phyloP scores from a whole-genome alignment of 2,329 filamentous ascomycete genomes.

The Tolypocladium sp. region DNA sequence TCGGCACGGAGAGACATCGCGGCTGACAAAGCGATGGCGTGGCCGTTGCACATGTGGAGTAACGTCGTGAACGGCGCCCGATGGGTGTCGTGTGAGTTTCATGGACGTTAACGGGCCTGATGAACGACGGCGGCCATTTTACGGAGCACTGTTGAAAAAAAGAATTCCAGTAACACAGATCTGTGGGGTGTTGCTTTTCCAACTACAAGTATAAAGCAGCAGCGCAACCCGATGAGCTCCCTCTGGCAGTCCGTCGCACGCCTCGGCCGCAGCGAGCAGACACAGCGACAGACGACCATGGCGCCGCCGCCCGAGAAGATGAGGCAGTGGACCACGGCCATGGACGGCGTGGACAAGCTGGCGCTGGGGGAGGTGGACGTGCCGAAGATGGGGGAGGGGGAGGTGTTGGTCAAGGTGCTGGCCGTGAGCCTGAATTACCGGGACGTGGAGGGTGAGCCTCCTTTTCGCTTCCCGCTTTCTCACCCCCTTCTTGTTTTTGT shows the following conservation, averaged over 20 bases:
- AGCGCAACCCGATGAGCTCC: neutral
- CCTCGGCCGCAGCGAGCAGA: neutral
- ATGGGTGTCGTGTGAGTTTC: neutral
- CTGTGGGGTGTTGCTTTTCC: neutral
- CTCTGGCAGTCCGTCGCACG: neutral
- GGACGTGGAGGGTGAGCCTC: neutral
- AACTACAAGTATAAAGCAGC: neutral
- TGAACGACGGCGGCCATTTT: no score
- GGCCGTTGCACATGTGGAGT: neutral
- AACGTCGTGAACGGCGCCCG: no score
- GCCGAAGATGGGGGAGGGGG: conserved; percentile 36
- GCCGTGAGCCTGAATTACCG: neutral
- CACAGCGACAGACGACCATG: neutral
- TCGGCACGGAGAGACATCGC: no score
- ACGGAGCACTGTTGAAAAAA: no score
- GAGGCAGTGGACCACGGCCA: conserved; percentile 44
- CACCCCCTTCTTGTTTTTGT: neutral
- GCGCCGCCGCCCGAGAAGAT: conserved; percentile 12
- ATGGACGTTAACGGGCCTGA: neutral
- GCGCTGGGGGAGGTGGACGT: conserved; percentile 31
- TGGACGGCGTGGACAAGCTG: conserved; percentile 48
- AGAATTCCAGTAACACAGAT: no score
- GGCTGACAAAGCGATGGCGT: neutral
- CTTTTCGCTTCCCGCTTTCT: no score
- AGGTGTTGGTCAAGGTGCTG: conserved; percentile 23